These are phyloP conservation scores for Leavenworthia alabamica DNA, from an alignment of 345 rosid genomes.

Conservation along the genomic window DNA sequence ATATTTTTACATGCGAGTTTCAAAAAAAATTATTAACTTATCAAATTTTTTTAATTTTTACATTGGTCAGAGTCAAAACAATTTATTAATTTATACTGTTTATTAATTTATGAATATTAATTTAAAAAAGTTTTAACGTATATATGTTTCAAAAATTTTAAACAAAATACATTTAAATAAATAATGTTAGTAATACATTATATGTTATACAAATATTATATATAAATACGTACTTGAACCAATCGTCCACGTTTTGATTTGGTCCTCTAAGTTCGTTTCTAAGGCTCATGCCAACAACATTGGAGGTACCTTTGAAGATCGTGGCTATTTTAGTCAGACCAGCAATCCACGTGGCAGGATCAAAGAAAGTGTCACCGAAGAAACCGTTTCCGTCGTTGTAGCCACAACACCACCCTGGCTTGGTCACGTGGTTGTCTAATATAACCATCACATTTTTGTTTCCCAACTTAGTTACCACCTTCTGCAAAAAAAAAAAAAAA, in stretches of 20 bases:
- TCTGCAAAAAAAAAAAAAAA: background rate
- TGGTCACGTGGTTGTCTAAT: slow-evolving; percentile 79
- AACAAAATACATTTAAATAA: no score
- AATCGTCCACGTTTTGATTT: slow-evolving; percentile 59
- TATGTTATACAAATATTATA: background rate
- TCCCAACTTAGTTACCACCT: slow-evolving; percentile 4
- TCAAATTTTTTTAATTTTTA: no score
- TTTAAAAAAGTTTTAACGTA: no score
- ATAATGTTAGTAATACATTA: no score
- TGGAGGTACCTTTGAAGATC: slow-evolving; percentile 41
- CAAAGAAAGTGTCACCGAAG: slow-evolving; percentile 70
- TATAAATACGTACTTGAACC: slow-evolving; percentile 70
- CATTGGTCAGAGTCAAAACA: no score
- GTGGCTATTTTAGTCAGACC: slow-evolving; percentile 61
- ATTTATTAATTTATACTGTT: no score
- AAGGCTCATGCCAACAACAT: slow-evolving; percentile 73
- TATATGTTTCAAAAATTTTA: no score
- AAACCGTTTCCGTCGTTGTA: slow-evolving; percentile 70
- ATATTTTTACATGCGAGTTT: no score
- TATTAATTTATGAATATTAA: no score
- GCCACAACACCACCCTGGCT: slow-evolving; percentile 89
- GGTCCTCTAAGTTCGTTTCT: slow-evolving; percentile 81
- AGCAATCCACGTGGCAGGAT: slow-evolving; percentile 59
- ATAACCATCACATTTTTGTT: slow-evolving; percentile 61
- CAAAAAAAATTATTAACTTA: no score